Percentiles rank a stretch among this genome's conserved stretches.
These are phyloP conservation scores for Pyrus betulifolia DNA, from an alignment of 306 rosid genomes.

Conservation along the genomic window DNA sequence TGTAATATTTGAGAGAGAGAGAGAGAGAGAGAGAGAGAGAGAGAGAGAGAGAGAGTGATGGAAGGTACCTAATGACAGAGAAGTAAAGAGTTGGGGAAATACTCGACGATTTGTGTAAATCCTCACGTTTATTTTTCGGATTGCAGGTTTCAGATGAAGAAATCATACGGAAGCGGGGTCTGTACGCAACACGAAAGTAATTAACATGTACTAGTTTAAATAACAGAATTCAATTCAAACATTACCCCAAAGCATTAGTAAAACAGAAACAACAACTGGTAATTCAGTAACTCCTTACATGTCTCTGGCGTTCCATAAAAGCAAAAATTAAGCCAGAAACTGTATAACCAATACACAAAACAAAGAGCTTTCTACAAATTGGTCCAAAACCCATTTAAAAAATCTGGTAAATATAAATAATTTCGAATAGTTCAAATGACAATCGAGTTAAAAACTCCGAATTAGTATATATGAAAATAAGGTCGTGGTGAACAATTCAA, in stretches of 20 bases:
- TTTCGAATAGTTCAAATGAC: background rate
- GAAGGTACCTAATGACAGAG: background rate
- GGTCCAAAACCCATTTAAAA: background rate
- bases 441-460: background rate
- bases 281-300: background rate
- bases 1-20: background rate
- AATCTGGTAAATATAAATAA: background rate
- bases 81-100: background rate
- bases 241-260: background rate
- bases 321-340: background rate
- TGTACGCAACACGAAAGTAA: no score
- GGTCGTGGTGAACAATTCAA: background rate
- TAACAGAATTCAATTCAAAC: background rate
- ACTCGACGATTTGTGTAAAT: no score
- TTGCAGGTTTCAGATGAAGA: no score
- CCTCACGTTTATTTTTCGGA: no score
- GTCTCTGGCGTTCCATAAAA: background rate
- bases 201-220: no score
- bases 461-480: background rate
- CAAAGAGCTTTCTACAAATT: background rate
- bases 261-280: background rate
- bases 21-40: background rate
- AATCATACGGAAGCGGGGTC: no score
- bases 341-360: background rate
- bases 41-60: background rate